A percentile compares a stretch with the other conserved stretches of the same genome.
These are phyloP conservation scores for Xerocomus cyaneibrunnescens DNA, from an alignment of 1,284 basidiomycete species.

Conservation along the genomic window DNA sequence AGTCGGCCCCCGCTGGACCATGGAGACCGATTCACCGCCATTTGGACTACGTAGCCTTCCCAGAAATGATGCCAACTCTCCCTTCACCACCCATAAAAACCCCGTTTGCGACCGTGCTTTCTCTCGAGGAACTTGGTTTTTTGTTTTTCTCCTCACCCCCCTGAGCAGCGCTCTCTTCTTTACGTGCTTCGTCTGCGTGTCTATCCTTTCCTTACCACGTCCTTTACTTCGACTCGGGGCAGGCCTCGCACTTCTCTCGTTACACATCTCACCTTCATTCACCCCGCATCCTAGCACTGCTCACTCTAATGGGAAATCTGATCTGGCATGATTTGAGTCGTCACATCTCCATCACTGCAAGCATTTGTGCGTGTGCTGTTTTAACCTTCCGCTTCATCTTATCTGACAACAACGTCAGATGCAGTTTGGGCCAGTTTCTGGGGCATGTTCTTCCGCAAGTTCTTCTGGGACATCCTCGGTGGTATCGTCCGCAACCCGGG, in stretches of 20 bases:
- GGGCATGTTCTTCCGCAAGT: slow-evolving; percentile 82
- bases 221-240: slow-evolving; percentile 1
- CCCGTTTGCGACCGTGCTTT: no score
- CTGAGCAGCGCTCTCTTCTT: not conserved
- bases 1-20: no score
- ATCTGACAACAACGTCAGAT: slow-evolving; percentile 45
- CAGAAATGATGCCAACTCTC: no score
- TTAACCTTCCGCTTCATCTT: slow-evolving; percentile 1
- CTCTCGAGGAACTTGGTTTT: no score
- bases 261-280: not conserved
- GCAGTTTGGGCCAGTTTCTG: slow-evolving; percentile 77
- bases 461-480: slow-evolving; percentile 84
- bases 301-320: slow-evolving; percentile 69
- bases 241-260: slow-evolving; percentile 13
- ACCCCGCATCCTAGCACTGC: no score
- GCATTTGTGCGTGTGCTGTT: slow-evolving; percentile 59
- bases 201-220: no score
- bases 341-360: slow-evolving; percentile 68
- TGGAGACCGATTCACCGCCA: no score
- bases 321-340: slow-evolving; percentile 82
- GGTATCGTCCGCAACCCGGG: slow-evolving; percentile 71
- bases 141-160: no score
- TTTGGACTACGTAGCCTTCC: no score
- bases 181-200: not conserved
- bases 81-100: no score